phyloP scores from a whole-genome alignment of 139 green algal genomes.

The Trebouxia sp. region DNA sequence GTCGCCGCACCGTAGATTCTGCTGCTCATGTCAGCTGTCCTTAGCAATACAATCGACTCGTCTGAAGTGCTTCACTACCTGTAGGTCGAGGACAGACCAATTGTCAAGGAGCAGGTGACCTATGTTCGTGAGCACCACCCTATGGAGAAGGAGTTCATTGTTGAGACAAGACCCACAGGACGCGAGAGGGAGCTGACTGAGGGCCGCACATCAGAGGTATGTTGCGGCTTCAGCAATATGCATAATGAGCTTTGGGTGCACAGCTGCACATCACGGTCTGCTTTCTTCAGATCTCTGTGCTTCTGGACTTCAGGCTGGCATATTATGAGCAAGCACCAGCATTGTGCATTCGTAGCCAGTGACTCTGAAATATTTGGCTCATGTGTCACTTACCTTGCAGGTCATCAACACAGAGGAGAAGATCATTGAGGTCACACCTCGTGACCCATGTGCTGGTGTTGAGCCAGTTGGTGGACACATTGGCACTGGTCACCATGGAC shows the following conservation, averaged over 20 bases:
- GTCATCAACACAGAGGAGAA: conserved; percentile 26
- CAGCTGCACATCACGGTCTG: background rate
- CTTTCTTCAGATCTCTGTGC: no score
- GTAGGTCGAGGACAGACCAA: conserved; percentile 44
- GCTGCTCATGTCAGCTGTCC: no score
- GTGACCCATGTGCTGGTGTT: conserved; percentile 17
- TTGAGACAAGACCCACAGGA: conserved; percentile 31
- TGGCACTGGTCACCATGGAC: background rate
- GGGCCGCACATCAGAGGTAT: conserved; percentile 17
- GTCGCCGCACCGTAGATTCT: background rate
- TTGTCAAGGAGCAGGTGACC: conserved; percentile 44
- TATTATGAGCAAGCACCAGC: no score
- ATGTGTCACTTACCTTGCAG: background rate
- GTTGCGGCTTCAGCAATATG: background rate
- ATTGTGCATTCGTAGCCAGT: no score
- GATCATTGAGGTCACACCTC: conserved; percentile 18
- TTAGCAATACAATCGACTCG: no score
- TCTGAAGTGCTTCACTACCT: no score
- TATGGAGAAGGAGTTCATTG: conserved; percentile 53
- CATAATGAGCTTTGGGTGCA: background rate
- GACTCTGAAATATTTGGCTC: no score
- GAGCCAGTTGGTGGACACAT: conserved; percentile 27
- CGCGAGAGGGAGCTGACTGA: conserved; percentile 24
- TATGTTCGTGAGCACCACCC: conserved; percentile 43
- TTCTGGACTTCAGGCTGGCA: no score